Percentiles rank a stretch among this genome's conserved stretches.
These are phyloP conservation scores for Trametes hirsuta DNA, from an alignment of 1,284 basidiomycete genomes.

Conservation along the genomic window DNA sequence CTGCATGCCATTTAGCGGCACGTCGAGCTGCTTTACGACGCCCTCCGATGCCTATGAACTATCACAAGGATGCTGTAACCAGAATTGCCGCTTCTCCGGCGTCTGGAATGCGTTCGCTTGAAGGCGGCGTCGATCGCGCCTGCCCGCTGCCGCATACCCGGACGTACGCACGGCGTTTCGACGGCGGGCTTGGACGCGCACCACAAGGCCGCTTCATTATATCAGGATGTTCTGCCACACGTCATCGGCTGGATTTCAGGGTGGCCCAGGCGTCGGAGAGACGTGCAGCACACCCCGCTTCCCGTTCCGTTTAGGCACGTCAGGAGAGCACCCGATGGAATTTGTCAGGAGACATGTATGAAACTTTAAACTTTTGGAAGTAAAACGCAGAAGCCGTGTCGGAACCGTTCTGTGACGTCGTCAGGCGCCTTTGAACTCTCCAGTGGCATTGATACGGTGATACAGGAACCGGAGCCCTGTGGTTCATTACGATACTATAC, in stretches of 20 bases:
- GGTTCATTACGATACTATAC: background rate
- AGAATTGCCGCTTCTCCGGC: no score
- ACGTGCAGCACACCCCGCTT: background rate
- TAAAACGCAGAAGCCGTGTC: background rate
- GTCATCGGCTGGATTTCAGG: background rate
- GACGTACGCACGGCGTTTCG: background rate
- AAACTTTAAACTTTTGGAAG: slow-evolving; percentile 4
- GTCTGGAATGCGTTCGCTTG: no score
- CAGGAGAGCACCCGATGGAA: background rate
- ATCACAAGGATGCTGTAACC: no score
- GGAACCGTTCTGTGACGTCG: background rate
- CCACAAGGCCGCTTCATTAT: background rate
- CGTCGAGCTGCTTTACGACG: background rate
- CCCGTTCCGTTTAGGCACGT: background rate
- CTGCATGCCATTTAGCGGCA: background rate
- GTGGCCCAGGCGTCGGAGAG: no score
- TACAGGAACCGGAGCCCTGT: background rate
- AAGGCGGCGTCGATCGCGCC: background rate
- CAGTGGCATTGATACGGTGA: background rate
- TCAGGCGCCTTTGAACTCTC: no score
- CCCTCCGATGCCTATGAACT: background rate
- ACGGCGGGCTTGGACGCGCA: background rate
- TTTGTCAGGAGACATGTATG: slow-evolving; percentile 1
- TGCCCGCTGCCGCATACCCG: background rate
- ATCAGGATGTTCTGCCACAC: slow-evolving; percentile 8